Conservation (phyloP, 257 asterid species). For the Nicotiana noctiflora region DNA sequence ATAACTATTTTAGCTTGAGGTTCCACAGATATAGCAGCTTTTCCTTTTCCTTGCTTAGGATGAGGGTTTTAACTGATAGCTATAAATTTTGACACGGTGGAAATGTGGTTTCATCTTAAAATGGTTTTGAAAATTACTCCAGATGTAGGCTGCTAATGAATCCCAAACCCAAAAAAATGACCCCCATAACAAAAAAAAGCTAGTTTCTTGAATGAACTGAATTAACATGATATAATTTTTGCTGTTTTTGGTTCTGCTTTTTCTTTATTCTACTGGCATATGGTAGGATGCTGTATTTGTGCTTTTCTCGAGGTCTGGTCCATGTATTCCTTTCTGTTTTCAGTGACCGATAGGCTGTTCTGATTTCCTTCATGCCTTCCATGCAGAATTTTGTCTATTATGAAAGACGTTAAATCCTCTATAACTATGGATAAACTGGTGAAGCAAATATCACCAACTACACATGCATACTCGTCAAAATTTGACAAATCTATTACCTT, state of each 20-base stretch:
- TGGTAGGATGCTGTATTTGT: neutral
- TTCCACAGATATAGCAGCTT: neutral
- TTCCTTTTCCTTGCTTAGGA: neutral
- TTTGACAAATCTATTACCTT: conserved; percentile 44
- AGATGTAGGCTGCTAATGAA: neutral
- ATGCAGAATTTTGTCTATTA: conserved; percentile 50
- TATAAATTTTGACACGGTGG: neutral
- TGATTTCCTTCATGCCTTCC: conserved; percentile 6
- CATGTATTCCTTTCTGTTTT: neutral
- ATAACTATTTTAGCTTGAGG: neutral
- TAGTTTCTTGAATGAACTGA: neutral
- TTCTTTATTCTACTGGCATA: neutral
- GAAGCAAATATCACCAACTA: conserved; percentile 43
- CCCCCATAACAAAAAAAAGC: neutral
- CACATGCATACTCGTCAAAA: conserved; percentile 35
- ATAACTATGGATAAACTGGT: conserved; percentile 38
- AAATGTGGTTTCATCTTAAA: neutral
- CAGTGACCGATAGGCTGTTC: neutral
- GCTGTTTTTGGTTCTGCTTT: neutral
- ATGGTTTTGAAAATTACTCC: neutral
- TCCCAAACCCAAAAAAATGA: neutral
- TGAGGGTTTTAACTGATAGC: neutral
- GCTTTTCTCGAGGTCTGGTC: neutral
- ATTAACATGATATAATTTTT: neutral
- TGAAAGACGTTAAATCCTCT: conserved; percentile 48